Percentiles rank a stretch among this genome's conserved stretches.
These are phyloP conservation scores for Ganoderma resinaceum DNA, from an alignment of 1,284 basidiomycete species.

Conservation along the genomic window DNA sequence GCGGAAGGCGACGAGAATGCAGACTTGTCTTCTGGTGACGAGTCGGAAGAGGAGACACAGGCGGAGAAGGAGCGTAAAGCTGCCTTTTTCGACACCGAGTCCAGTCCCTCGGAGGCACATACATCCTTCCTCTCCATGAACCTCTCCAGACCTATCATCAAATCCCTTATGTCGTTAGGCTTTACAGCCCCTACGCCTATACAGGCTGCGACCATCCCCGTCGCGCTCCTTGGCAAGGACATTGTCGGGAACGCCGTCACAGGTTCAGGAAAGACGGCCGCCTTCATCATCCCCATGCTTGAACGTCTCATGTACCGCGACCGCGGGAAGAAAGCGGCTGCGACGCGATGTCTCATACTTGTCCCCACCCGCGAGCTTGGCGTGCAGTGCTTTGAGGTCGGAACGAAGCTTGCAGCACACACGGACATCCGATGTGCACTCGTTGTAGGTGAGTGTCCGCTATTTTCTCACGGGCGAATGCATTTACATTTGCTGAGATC, in stretches of 20 bases:
- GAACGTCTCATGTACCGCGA: slow-evolving; percentile 92
- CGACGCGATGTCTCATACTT: slow-evolving; percentile 93
- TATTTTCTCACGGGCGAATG: slow-evolving; percentile 4
- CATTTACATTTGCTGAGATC: slow-evolving; percentile 15
- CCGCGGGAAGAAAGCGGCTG: slow-evolving; percentile 82
- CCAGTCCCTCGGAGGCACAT: slow-evolving; percentile 52
- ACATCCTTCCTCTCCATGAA: slow-evolving; percentile 87
- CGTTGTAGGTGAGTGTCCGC: slow-evolving; percentile 72
- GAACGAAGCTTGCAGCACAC: slow-evolving; percentile 83
- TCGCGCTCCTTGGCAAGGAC: slow-evolving; percentile 93
- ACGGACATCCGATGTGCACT: slow-evolving; percentile 91
- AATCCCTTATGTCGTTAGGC: slow-evolving; percentile 83
- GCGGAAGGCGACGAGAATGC: slow-evolving; percentile 46
- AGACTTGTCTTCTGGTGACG: slow-evolving; percentile 49
- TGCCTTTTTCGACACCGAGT: slow-evolving; percentile 83
- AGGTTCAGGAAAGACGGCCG: slow-evolving; percentile 96
- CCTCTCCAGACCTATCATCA: slow-evolving; percentile 88
- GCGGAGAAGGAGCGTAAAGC: slow-evolving; percentile 82
- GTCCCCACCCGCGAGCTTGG: slow-evolving; percentile 95
- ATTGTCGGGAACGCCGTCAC: slow-evolving; percentile 95
- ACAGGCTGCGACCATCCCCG: slow-evolving; percentile 91
- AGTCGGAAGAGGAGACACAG: slow-evolving; percentile 72
- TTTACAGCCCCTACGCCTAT: slow-evolving; percentile 94
- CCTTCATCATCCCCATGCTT: slow-evolving; percentile 93
- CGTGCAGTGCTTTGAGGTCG: slow-evolving; percentile 94